Evolutionary conservation across 192 early-diverging fungal species (phyloP).

Genomic region (Paraglomus occultum): DNA sequence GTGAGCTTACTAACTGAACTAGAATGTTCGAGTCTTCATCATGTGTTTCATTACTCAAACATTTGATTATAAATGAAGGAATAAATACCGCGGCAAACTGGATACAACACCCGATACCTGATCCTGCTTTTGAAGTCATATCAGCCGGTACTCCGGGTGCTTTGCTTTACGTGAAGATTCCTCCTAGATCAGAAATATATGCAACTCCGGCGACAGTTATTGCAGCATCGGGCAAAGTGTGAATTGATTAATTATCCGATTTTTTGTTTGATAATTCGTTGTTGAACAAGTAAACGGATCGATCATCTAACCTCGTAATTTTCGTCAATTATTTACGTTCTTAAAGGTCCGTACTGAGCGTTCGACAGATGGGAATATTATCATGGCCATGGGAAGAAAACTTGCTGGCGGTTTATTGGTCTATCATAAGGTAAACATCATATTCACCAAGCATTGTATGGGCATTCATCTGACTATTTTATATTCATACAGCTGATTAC

Average conservation of each 20-base stretch:
- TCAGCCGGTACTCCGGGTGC: constrained; percentile 45
- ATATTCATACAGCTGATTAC: constrained; percentile 54
- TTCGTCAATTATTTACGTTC: background rate
- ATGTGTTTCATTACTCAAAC: background rate
- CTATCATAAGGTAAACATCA: constrained; percentile 41
- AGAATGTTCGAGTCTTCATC: too few relatives aligned
- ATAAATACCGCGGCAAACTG: constrained; percentile 41
- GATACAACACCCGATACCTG: constrained; percentile 42
- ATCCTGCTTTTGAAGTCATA: constrained; percentile 55
- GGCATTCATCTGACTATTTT: background rate
- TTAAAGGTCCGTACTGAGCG: constrained; percentile 33
- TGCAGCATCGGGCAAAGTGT: constrained; percentile 49
- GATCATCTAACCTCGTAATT: background rate
- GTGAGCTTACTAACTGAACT: too few relatives aligned
- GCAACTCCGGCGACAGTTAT: constrained; percentile 52
- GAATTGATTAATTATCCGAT: background rate
- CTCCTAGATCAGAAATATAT: constrained; percentile 52
- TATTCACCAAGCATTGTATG: background rate
- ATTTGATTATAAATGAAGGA: constrained; percentile 25
- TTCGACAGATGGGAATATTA: constrained; percentile 31
- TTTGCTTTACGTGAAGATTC: constrained; percentile 46
- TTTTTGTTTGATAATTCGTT: background rate
- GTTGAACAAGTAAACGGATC: background rate
- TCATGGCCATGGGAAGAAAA: constrained; percentile 33
- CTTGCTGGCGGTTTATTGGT: constrained; percentile 38